Evolutionary conservation across 257 asterid species (phyloP).

Genomic region (Ligustrum vulgare): DNA sequence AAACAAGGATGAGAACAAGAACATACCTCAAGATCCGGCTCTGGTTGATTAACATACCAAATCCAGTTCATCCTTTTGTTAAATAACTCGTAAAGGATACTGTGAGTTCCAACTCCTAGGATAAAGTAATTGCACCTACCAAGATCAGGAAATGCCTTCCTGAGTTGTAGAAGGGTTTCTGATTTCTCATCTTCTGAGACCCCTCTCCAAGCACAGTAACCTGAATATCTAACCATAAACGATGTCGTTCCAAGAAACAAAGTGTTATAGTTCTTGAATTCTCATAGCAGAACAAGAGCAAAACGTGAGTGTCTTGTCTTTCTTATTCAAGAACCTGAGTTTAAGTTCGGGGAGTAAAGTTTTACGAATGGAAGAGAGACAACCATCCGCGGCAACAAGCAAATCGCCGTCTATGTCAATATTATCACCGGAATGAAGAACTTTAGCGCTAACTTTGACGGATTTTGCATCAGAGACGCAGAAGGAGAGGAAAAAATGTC

Average conservation of each 20-base stretch:
- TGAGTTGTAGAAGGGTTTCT: constrained; percentile 54
- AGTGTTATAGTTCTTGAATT: background rate
- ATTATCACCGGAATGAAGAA: constrained; percentile 45
- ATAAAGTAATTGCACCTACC: constrained; percentile 69
- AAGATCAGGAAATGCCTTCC: constrained; percentile 67
- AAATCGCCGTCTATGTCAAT: constrained; percentile 49
- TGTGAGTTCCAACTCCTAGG: constrained; percentile 57
- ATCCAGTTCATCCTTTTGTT: constrained; percentile 72
- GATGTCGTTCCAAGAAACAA: background rate
- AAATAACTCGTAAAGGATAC: constrained; percentile 57
- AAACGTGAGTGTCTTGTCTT: background rate
- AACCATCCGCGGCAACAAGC: constrained; percentile 86
- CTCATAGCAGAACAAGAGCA: background rate
- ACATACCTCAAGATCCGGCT: constrained; percentile 63
- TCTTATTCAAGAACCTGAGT: constrained; percentile 48
- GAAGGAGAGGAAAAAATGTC: constrained; percentile 51
- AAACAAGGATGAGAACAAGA: background rate
- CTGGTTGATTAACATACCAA: constrained; percentile 80
- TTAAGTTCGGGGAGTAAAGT: constrained; percentile 59
- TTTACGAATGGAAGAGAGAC: constrained; percentile 62
- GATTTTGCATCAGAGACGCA: constrained; percentile 40
- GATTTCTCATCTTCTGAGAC: constrained; percentile 48
- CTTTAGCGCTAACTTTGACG: constrained; percentile 41
- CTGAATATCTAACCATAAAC: constrained; percentile 57
- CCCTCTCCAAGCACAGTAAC: constrained; percentile 91